Conservation (phyloP, 1,139 yeast genomes). For the Geotrichum carabidarum region DNA sequence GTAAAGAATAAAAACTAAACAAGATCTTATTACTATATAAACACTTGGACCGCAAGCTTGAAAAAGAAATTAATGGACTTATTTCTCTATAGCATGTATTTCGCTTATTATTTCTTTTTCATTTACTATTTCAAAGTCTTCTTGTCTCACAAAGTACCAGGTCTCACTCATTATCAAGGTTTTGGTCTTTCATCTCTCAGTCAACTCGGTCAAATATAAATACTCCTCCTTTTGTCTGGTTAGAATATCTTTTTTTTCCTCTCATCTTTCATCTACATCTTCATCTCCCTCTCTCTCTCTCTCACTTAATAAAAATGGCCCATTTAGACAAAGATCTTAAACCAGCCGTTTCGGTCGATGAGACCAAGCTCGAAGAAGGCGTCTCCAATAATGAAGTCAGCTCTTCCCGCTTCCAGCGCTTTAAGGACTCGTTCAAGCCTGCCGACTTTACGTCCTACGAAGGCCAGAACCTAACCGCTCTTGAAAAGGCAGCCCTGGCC, state of each 20-base stretch:
- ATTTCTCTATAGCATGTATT: no score
- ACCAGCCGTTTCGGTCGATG: conserved; percentile 45
- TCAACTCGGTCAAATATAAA: not conserved
- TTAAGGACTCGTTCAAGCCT: conserved; percentile 32
- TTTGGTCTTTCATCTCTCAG: no score
- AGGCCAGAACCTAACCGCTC: conserved; percentile 26
- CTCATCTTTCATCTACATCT: not conserved
- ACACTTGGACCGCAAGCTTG: no score
- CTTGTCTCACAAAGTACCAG: no score
- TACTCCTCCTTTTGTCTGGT: not conserved
- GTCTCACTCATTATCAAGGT: not conserved
- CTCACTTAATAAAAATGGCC: not conserved
- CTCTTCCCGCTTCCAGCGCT: conserved; percentile 24
- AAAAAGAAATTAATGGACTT: no score
- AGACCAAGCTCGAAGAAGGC: conserved; percentile 46
- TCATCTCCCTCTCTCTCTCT: not conserved
- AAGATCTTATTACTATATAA: no score
- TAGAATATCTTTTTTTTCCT: not conserved
- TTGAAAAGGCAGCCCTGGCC: conserved; percentile 30
- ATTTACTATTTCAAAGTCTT: no score
- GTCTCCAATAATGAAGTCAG: conserved; percentile 36
- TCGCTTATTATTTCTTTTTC: no score
- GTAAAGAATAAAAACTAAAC: not conserved
- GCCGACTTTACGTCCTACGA: conserved; percentile 24
- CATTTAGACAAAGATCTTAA: not conserved